phyloP scores from a whole-genome alignment of 331 rosid genomes.

The Saraca asoca region DNA sequence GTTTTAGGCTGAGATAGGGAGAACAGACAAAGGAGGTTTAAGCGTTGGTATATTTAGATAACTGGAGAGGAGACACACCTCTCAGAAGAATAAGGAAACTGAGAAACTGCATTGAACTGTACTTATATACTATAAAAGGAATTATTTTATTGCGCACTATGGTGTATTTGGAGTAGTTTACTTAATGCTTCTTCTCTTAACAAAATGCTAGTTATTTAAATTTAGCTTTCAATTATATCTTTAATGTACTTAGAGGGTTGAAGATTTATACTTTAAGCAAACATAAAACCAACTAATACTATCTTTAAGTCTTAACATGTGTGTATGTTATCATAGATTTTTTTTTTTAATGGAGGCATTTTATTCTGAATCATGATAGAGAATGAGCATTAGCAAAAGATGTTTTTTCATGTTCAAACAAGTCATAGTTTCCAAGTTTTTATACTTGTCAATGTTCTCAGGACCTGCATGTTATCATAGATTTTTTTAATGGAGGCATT shows the following conservation, averaged over 20 bases:
- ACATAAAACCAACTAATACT: conserved; percentile 6
- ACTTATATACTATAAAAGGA: not conserved
- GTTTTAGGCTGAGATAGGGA: not conserved
- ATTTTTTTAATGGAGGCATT: not conserved
- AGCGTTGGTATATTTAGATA: conserved; percentile 2
- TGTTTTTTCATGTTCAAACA: not conserved
- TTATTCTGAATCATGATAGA: conserved; percentile 4
- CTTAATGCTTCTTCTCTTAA: conserved; percentile 5
- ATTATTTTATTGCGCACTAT: not conserved
- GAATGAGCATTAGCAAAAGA: not conserved
- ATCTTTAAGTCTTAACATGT: conserved; percentile 9
- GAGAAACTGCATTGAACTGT: conserved; percentile 9
- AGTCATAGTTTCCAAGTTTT: conserved; percentile 7
- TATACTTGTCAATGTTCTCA: not conserved
- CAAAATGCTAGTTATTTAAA: conserved; percentile 3
- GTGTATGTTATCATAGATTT: not conserved
- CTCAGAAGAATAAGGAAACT: not conserved
- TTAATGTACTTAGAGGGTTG: conserved; percentile 2
- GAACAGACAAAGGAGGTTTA: conserved; percentile 8
- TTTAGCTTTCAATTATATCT: not conserved
- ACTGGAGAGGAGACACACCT: conserved; percentile 2
- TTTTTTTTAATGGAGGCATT: not conserved
- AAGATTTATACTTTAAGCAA: not conserved
- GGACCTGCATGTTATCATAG: conserved; percentile 1
- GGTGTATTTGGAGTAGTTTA: conserved; percentile 19